Evolutionary conservation across 192 early-diverging fungal species (phyloP), one percentile per base, ranked within the genome.

Genomic region (Thamnidium elegans): DNA sequence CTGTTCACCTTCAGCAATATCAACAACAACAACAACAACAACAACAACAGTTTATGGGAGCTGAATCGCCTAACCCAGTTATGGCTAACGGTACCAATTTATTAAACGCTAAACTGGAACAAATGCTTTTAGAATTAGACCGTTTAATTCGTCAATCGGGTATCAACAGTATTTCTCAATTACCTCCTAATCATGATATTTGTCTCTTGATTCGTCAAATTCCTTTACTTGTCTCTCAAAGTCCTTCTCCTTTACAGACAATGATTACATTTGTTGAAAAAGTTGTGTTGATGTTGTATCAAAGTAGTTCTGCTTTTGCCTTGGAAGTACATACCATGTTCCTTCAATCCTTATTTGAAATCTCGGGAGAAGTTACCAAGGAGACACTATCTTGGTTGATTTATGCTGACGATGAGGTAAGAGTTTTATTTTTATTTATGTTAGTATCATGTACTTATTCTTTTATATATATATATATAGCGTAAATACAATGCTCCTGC

Each of bases 331-430:
- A 94, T 71, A 87, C 89, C 5, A 68, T 84, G 19, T 70, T 98
- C 6, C 78, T 99, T 62, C 86, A 89, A 54, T 80, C 86, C 7
- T 81, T 99, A 43, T 94, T 91, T 69, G 92, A 95, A 34, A 69
- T 87, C 54, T 97, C 95, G 0, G 80, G 78, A 52, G 82, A 87
- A 34, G 86, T 92, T 4, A 79, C 80, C 11, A 88, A 90, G 69
- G 96, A 98, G 76, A 86, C 96, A 30, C 84, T 81, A 13, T 82
- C 85, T 36, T 99, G 97, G 97, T 76, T 99, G 21, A 78, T 95
- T 17, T 96, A 92, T 78, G 85, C 90, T 1, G 90, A 94, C 58
- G 97, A 99, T 66, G 95, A 96, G 51, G 72, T 74, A 63, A 9
- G 17, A 3, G 13, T 26, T 26, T n/a, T n/a, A n/a, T n/a, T 26